Conservation (phyloP, 495 filamentous ascomycete genomes). For the Geoglossum glabrum region DNA sequence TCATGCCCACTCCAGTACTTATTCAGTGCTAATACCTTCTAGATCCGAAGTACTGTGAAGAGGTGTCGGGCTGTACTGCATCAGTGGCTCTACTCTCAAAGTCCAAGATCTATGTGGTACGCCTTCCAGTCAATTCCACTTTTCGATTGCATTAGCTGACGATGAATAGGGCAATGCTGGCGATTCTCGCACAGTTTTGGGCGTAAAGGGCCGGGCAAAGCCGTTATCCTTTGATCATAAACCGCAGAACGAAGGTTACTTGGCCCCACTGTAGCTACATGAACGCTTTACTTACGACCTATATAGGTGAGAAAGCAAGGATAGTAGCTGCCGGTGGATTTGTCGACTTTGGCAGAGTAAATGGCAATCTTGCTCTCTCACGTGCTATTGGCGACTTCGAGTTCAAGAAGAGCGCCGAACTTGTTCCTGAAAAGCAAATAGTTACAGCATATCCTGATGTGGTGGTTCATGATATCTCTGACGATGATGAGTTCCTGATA, state of each 20-base stretch:
- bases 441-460: slow-evolving; percentile 95
- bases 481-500: slow-evolving; percentile 93
- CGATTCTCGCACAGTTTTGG: slow-evolving; percentile 82
- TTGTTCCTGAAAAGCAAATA: slow-evolving; percentile 91
- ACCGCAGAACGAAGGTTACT: slow-evolving; percentile 84
- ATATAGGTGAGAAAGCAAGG: slow-evolving; percentile 76
- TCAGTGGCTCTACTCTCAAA: slow-evolving; percentile 73
- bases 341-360: slow-evolving; percentile 95
- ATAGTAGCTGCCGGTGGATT: slow-evolving; percentile 93
- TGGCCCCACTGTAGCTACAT: neutral
- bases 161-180: slow-evolving; percentile 71
- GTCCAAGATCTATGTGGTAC: slow-evolving; percentile 86
- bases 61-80: slow-evolving; percentile 93
- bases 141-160: slow-evolving; percentile 4
- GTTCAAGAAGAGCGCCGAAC: slow-evolving; percentile 96
- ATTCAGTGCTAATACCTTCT: slow-evolving; percentile 13
- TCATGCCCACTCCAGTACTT: slow-evolving; percentile 7
- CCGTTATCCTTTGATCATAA: slow-evolving; percentile 97
- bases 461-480: slow-evolving; percentile 64
- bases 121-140: slow-evolving; percentile 16
- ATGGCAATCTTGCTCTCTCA: slow-evolving; percentile 94
- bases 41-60: slow-evolving; percentile 94
- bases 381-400: slow-evolving; percentile 97
- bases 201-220: slow-evolving; percentile 90
- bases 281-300: neutral